phyloP scores from a whole-genome alignment of 306 rosid species.

The Gastrolobium villosum region DNA sequence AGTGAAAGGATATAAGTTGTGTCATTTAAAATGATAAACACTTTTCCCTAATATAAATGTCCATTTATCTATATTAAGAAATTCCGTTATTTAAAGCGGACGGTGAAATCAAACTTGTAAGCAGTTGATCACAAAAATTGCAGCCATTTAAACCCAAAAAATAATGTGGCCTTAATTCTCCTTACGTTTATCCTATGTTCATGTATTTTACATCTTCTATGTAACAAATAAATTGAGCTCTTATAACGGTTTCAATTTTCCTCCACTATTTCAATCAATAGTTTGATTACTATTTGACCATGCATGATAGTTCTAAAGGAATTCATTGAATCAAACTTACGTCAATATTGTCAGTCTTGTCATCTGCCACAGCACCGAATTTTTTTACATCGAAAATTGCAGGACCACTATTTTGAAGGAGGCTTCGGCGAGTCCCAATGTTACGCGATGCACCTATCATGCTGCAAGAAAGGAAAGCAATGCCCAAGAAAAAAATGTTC shows the following conservation, averaged over 20 bases:
- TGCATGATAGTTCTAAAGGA: background rate
- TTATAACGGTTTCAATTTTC: background rate
- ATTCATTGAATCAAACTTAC: slow-evolving; percentile 41
- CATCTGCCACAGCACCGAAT: slow-evolving; percentile 68
- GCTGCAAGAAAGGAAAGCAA: slow-evolving; percentile 45
- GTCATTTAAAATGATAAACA: too few species aligned
- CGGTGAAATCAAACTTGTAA: too few species aligned
- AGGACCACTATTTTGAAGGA: background rate
- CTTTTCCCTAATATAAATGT: too few species aligned
- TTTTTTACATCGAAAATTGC: slow-evolving; percentile 54
- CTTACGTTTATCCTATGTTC: background rate
- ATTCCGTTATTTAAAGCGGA: too few species aligned
- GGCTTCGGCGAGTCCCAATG: slow-evolving; percentile 49
- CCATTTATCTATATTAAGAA: too few species aligned
- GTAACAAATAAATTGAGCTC: background rate
- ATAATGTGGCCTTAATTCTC: too few species aligned
- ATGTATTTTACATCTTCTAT: background rate
- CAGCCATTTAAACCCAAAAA: too few species aligned
- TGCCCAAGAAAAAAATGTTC: slow-evolving; percentile 40
- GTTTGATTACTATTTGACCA: background rate
- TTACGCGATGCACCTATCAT: slow-evolving; percentile 41
- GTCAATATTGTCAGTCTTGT: slow-evolving; percentile 40
- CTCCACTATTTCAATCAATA: background rate
- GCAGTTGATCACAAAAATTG: too few species aligned
- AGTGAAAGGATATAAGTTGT: too few species aligned